Base-by-base conservation (phyloP, 78 protist genomes). In the Dictyostelium purpureum region DNA sequence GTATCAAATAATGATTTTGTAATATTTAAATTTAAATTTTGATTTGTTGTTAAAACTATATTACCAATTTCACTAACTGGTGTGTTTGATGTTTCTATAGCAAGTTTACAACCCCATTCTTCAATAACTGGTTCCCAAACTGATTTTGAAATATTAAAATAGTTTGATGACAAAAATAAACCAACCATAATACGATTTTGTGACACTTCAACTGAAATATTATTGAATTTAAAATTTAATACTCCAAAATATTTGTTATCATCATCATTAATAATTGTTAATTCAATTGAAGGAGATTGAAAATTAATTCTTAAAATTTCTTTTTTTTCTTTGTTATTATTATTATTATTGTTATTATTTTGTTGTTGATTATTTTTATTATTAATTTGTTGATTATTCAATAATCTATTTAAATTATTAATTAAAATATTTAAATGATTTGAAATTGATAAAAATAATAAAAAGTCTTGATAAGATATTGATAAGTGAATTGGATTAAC, bases 111-210 rank as follows among this genome's bases (percentile, higher is more conserved):
- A 28, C 82, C 92, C 92, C 92, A 85, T 19, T 73, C 49, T 47
- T 85, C 92, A 12, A 70, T 33, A n/a, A 59, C 14, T 45, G 92
- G 92, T 61, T 85, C 92, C 92, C 92, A 85, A 31, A 28, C 31
- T 33, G 92, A 85, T 24, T 70, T 73, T 40, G 66, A 57, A 35
- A 24, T 61, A 47, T 85, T 85, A 31, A 85, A 85, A 47, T 85
- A 85, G 52, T 85, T 85, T 1, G 92, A 81, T 3, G 65, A 38
- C 5, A 85, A 2, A n/a, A 66, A 85, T 47, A 85, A 28, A 2
- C 52, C 83, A 5, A 45, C 10, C 26, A 85, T 61, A 18, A 74
- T 47, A 28, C 66, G 49, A 35, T 38, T 74, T 0, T 45, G 59
- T 9, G 56, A 37, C 18, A 85, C 52, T 33, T 85, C 92, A 2